Base-by-base conservation (phyloP, 352 stramenopile genomes). In the Globisporangium recalcitrans region DNA sequence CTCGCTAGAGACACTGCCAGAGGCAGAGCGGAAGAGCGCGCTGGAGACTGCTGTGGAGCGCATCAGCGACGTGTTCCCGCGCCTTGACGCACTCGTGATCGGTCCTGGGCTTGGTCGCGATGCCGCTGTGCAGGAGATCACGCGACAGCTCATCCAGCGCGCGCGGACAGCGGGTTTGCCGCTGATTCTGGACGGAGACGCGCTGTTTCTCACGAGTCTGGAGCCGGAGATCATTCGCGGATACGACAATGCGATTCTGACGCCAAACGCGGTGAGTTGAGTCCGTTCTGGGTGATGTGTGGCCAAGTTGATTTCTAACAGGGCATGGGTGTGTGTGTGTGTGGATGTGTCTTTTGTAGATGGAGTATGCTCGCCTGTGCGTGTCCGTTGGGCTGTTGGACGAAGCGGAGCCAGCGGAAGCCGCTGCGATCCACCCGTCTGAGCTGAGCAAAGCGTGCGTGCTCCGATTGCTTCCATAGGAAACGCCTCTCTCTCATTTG, bases 131-230 rank as follows among this genome's bases (percentile, higher is more conserved):
- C 82, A 97, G 49, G 63, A 86, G n/a, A 77, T 91, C 26, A 74
- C 77, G 14, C 67, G 74, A 32, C 70, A 91, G 40, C 72, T 99
- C 29, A 78, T 95, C 47, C 31, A 47, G 5, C 71, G 64, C 26
- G 95, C 95, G 9, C 82, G 71, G 24, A 69, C 87, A 31, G 59
- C 67, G 2, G 59, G 87, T 1, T 58, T 99, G 36, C 86, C 91
- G 13, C 32, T 99, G 2, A 81, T 99, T 5, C 66, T 99, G 21
- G 97, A 99, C 69, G 97, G 96, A 0, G 97, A 99, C 70, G 95
- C 80, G 42, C 79, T 99, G 5, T 98, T 80, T 63, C 69, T 98
- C 36, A 67, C 97, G 40, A 94, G 88, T 54, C 51, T 95, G 26
- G 67, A 93, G 26, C 77, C 79, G 0, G 70, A 82, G 9, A 66